These are phyloP conservation scores for Paraglomus occultum DNA, from an alignment of 192 early-diverging fungal species.

Conservation along the genomic window DNA sequence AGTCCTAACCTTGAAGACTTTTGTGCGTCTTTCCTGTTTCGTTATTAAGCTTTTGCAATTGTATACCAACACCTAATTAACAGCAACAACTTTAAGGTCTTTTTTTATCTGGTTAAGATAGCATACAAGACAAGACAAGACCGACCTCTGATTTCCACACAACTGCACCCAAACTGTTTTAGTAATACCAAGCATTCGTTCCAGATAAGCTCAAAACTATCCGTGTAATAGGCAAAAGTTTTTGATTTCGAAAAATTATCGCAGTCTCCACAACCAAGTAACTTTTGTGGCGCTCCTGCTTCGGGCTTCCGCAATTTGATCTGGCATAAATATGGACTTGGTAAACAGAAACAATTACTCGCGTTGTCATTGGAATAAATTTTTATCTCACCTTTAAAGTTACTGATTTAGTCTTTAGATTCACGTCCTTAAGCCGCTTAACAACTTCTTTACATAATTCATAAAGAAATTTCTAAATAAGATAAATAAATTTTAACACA, in stretches of 20 bases:
- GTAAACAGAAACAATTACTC: not conserved
- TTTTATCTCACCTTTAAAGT: slow-evolving; percentile 61
- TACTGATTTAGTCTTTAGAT: slow-evolving; percentile 56
- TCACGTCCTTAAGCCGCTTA: slow-evolving; percentile 54
- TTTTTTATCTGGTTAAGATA: too few species aligned
- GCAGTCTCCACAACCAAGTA: slow-evolving; percentile 65
- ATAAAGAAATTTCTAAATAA: slow-evolving; percentile 50
- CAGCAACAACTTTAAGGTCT: too few species aligned
- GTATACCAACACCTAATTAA: too few species aligned
- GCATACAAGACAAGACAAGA: not conserved
- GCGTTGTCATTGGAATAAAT: not conserved
- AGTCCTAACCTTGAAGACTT: too few species aligned
- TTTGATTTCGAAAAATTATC: slow-evolving; percentile 58
- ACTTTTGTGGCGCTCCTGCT: slow-evolving; percentile 52
- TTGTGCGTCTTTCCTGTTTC: too few species aligned
- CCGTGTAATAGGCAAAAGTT: slow-evolving; percentile 46
- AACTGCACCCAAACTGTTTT: slow-evolving; percentile 37
- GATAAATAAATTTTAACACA: too few species aligned
- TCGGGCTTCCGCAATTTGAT: slow-evolving; percentile 54
- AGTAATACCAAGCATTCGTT: slow-evolving; percentile 38
- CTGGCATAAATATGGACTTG: slow-evolving; percentile 13
- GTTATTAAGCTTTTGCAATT: too few species aligned
- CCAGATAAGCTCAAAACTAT: slow-evolving; percentile 44
- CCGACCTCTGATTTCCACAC: slow-evolving; percentile 46
- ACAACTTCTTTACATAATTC: slow-evolving; percentile 65